phyloP scores from a whole-genome alignment of 768 basidiomycete species.

The Lactarius vividus region DNA sequence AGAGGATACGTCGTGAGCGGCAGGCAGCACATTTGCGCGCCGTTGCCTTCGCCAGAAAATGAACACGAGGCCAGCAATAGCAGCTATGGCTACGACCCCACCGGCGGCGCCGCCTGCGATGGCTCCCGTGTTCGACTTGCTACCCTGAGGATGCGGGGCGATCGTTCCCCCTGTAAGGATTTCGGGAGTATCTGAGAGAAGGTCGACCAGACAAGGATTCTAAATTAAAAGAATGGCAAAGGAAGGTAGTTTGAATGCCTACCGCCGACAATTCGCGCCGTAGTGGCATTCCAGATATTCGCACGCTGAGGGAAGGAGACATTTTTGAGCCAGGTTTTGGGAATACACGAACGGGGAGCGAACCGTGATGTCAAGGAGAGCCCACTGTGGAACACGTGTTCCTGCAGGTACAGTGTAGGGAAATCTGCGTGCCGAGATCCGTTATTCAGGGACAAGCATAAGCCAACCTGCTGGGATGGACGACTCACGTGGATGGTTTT shows the following conservation, averaged over 20 bases:
- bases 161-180: background rate
- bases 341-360: background rate
- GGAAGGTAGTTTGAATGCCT: background rate
- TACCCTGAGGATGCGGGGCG: background rate
- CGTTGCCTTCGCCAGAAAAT: too few relatives aligned
- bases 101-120: too few relatives aligned
- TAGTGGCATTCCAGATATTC: conserved; percentile 1
- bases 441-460: background rate
- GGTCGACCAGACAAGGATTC: background rate
- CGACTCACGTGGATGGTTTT: background rate
- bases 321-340: background rate
- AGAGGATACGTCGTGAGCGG: too few relatives aligned
- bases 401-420: conserved; percentile 11
- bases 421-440: background rate
- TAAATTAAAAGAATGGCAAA: too few relatives aligned
- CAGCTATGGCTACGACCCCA: too few relatives aligned
- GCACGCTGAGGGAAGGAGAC: background rate
- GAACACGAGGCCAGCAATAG: too few relatives aligned
- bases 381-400: conserved; percentile 17
- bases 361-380: conserved; percentile 15
- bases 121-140: too few relatives aligned
- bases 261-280: conserved; percentile 4
- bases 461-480: background rate
- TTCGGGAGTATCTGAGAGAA: conserved; percentile 3
- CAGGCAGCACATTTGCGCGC: too few relatives aligned